Conservation (phyloP, 2,329 filamentous ascomycete genomes). For the Xylariaceae sp. region DNA sequence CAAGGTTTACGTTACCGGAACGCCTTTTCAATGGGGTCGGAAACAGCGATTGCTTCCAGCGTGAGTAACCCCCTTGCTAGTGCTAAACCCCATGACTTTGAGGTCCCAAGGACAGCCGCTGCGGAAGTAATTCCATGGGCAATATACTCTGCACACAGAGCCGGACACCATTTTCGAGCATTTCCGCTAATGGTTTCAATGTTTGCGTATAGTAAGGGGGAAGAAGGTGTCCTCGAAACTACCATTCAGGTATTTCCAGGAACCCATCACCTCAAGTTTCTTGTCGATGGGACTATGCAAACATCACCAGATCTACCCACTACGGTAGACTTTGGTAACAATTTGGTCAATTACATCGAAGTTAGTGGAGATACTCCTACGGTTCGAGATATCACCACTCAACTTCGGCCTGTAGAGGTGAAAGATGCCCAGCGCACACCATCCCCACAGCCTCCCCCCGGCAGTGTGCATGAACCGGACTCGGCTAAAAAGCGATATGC, state of each 20-base stretch:
- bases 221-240: constrained; percentile 65
- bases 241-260: constrained; percentile 82
- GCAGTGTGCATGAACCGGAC: constrained; percentile 30
- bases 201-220: constrained; percentile 43
- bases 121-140: neutral
- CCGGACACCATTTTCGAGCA: neutral
- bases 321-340: constrained; percentile 96
- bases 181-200: constrained; percentile 17
- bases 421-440: constrained; percentile 30
- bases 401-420: constrained; percentile 28
- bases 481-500: constrained; percentile 53
- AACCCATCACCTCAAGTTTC: constrained; percentile 94
- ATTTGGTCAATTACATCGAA: constrained; percentile 97
- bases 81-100: constrained; percentile 17
- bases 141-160: neutral
- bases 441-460: constrained; percentile 36
- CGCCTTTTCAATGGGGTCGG: constrained; percentile 94
- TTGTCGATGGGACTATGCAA: constrained; percentile 90
- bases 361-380: constrained; percentile 57
- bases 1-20: constrained; percentile 93
- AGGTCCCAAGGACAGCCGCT: constrained; percentile 10
- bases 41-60: constrained; percentile 83
- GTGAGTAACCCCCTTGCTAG: constrained; percentile 52
- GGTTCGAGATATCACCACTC: constrained; percentile 30
- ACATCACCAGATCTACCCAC: constrained; percentile 84